Conservation (phyloP, 352 stramenopile species). For the Peronosclerospora sorghi region DNA sequence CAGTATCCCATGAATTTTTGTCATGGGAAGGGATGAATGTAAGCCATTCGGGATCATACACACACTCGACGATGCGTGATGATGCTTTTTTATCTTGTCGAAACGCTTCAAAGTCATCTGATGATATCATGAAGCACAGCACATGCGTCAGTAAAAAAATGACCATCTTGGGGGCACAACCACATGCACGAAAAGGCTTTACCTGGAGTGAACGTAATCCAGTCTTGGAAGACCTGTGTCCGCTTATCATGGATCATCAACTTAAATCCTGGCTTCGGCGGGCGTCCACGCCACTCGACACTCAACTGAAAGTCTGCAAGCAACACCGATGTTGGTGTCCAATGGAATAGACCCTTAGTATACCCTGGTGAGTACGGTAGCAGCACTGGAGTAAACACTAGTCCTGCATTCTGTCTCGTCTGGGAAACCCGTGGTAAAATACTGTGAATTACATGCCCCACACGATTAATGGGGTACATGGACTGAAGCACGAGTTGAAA, state of each 20-base stretch:
- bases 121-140: not conserved
- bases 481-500: conserved; percentile 79
- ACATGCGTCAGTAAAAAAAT: not conserved
- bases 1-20: conserved; percentile 65
- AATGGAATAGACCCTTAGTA: conserved; percentile 66
- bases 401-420: conserved; percentile 64
- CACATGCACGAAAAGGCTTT: not conserved
- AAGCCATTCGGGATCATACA: conserved; percentile 71
- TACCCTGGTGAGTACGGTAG: conserved; percentile 71
- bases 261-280: conserved; percentile 76
- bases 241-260: conserved; percentile 77
- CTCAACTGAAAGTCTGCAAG: conserved; percentile 70
- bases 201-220: conserved; percentile 78
- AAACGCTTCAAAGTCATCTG: conserved; percentile 72
- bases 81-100: conserved; percentile 75
- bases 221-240: conserved; percentile 79
- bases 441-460: conserved; percentile 66
- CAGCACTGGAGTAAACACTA: conserved; percentile 71
- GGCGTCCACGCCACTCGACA: conserved; percentile 68
- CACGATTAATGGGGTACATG: conserved; percentile 72
- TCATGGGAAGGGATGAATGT: conserved; percentile 81
- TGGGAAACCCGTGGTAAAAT: conserved; percentile 60
- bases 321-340: conserved; percentile 43
- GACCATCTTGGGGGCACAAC: not conserved
- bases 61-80: conserved; percentile 72